Base-by-base conservation (phyloP, 2,329 filamentous ascomycete species). In the Ampelomyces quisqualis region DNA sequence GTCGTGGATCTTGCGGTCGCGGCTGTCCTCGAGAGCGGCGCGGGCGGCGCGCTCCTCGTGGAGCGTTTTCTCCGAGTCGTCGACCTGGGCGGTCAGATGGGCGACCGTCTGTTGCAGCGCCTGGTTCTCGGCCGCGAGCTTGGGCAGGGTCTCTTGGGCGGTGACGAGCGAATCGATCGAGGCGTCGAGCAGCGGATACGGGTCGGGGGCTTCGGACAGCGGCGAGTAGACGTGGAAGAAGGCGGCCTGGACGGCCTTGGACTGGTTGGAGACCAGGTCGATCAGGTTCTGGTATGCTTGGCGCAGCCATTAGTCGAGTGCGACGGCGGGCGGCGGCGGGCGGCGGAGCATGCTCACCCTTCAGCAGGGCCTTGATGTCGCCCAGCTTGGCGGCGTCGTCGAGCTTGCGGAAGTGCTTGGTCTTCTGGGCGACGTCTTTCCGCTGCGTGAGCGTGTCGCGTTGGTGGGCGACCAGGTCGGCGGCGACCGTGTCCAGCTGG, bases 281-380 rank as follows among this genome's bases (percentile, higher is more conserved):
- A 98, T 96, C 64, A 97, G 98, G 37, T 85, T 86, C 72, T 98
- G 93, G 74, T 98, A 98, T 34, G 90, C 90, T 91, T n/a, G n/a
- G 68, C 62, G 29, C n/a, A 20, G 23, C 31, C 41, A 14, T 13
- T 28, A 13, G 37, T 18, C 64, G 45, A 65, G 55, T 45, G 47
- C 23, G 24, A 34, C 15, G 23, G n/a, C n/a, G n/a, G n/a, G n/a
- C 14, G 3, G 19, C 27, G 3, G 17, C 13, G 18, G 29, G 26
- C 13, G 13, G 20, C 7, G 10, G 7, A 11, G 19, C 11, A 24
- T 34, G 32, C 57, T 15, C 65, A 90, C 88, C 84, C 77, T 95
- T 96, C 44, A 98, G 72, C 35, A 98, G 73, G 26, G 82, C 82
- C 71, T 97, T 98, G 73, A 95, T 83, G 68, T 98, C 93, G 4